Evolutionary conservation across 805 yeast genomes (phyloP), one percentile per base, ranked within the genome.

Genomic region (Myxozyma neotropica): DNA sequence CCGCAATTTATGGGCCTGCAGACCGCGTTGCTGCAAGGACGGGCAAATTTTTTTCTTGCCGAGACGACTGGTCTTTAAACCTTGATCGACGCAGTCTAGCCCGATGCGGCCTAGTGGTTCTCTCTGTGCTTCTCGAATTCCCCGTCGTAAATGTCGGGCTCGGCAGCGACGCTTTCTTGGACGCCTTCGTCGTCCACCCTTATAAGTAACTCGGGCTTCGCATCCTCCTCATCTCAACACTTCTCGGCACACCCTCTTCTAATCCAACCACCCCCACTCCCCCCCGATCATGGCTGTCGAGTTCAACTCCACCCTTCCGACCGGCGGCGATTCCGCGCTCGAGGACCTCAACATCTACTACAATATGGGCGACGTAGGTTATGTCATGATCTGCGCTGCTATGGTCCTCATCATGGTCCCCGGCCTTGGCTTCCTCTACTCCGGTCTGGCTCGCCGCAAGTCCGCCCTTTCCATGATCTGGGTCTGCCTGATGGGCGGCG

Each of bases 371-470:
- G 78, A 73, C 58, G 68, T 71, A 5, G 71, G 71, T 35, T 77
- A 74, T 66, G 62, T 77, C 17, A 47, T 69, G 23, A 60, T 75
- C n/a, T 72, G 75, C 48, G 67, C 77, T 8, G 64, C 73, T 47
- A 74, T 89, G 69, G 96, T 92, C 53, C 82, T 93, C 76, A 78
- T 92, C 68, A 93, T 93, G 98, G 83, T 93, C 27, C 97, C 97
- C 19, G 98, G 97, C 17, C 82, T 93, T 68, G 97, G 95, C 2
- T 89, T 92, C 71, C 78, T 93, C 40, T 93, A 93, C 73, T 86
- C 96, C 10, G 99, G 98, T 96, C 77, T 94, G 62, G 86, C 97
- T 7, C 85, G 99, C 74, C 94, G 93, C 75, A 89, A 92, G 74
- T 97, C 94, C 70, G 96, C 97, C 12, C 78, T 94, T 55, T 89